Base-by-base conservation (phyloP, 2,329 filamentous ascomycete species). In the Monilinia aucupariae region DNA sequence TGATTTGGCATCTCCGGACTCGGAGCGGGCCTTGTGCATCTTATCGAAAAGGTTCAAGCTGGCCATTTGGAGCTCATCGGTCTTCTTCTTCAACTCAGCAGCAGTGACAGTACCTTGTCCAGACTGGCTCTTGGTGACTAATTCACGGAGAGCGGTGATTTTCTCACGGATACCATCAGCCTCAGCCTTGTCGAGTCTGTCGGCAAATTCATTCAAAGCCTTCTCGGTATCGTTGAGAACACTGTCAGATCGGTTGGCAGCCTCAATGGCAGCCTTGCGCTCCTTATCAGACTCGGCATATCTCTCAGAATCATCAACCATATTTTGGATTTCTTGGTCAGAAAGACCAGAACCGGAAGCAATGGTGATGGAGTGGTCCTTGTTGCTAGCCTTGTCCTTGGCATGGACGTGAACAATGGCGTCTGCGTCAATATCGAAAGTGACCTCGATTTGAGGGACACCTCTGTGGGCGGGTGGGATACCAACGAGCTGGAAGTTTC, bases 311-410 rank as follows among this genome's bases (percentile, higher is more conserved):
- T 97, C 94, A 76, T 93, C 84, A 75, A 99, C 92, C 94, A 99
- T 97, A 81, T 86, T 88, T 82, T 97, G 85, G 70, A 99, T 99
- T 83, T 99, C 93, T 63, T 83, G 78, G 67, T 99, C 92, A 54
- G 91, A 96, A 64, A 97, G 89, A 86, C 94, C 93, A 69, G 93
- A 97, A 78, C 93, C 94, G 65, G 92, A 97, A 63, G 93, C 92
- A 77, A 99, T 96, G 76, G 93, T 97, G 81, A 99, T 97, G 67
- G 92, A 97, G 84, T 99, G 93, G 77, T 97, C 93, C 88, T 97
- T 97, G 87, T 91, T 91, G 80, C 92, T 97, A 72, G 92, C 93
- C 89, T 97, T 97, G 82, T 97, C 93, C 85, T 96, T 96, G 78
- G 93, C 93, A 78, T 94, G 90, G 68, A 97, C 93, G 82, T 97